Base-by-base conservation (phyloP, 169 alveolate genomes). In the Plasmodium gallinaceum region DNA sequence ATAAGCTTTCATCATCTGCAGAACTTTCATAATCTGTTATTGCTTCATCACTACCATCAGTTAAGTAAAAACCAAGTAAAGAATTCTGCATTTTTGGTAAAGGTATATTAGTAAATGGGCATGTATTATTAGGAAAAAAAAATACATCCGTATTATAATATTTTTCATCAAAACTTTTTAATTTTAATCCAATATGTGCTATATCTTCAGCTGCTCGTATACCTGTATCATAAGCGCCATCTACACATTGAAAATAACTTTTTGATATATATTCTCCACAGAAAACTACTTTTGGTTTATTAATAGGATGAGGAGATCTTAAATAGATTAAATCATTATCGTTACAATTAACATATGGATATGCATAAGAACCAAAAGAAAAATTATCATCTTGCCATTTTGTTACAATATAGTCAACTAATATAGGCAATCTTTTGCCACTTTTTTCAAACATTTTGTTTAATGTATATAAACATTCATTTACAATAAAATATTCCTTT, bases 181-280 rank as follows among this genome's bases (percentile, higher is more conserved):
- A 78, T n/a, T 46, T 42, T 58, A 92, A 58, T 37, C 94, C 95
- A 10, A 94, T 75, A 39, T 94, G 94, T 2, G 94, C 95, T 48
- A 94, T 71, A 43, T 94, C 96, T 70, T 94, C 96, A 20, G 96
- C 96, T 52, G 96, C 96, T 6, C 96, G 76, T 54, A 94, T 90
- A 14, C 95, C 95, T 14, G 96, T 94, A 69, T 94, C 96, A 58
- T 80, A 94, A 0, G 95, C 94, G 14, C 96, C 96, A 65, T 94
- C 96, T 20, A 94, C 94, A 61, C 96, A 94, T 18, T 94, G 96
- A 60, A 92, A 94, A 46, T 94, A 94, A 39, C 94, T 88, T 57
- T 91, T 92, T 14, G 95, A 92, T 7, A 94, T 42, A 68, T 94
- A 94, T 73, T 94, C 96, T 6, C 96, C 96, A 54, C 95, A 88